Conservation (phyloP, 768 basidiomycete genomes). For the Boletus sensibilis region DNA sequence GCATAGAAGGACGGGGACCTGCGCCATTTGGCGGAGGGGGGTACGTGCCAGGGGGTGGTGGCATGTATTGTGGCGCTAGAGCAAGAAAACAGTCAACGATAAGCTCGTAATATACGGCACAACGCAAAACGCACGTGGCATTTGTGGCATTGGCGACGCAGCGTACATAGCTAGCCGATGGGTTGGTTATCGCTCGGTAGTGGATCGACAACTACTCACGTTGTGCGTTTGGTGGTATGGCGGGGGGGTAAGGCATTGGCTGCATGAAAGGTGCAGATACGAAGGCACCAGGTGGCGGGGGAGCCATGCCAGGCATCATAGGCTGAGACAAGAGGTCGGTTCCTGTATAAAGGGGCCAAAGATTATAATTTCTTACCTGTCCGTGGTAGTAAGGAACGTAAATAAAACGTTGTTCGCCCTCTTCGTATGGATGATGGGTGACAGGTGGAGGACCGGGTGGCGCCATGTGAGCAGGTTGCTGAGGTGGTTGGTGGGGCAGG, state of each 20-base stretch:
- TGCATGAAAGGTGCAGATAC: slow-evolving; percentile 83
- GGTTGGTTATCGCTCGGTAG: slow-evolving; percentile 2
- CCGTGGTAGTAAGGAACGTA: slow-evolving; percentile 84
- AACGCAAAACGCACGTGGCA: slow-evolving; percentile 66
- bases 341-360: background rate
- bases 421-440: slow-evolving; percentile 76
- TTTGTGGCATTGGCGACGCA: slow-evolving; percentile 78
- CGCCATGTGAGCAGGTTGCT: slow-evolving; percentile 63
- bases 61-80: slow-evolving; percentile 76
- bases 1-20: slow-evolving; percentile 83
- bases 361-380: slow-evolving; percentile 45
- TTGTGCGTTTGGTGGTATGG: slow-evolving; percentile 75
- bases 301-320: slow-evolving; percentile 85
- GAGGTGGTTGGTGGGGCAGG: slow-evolving; percentile 55
- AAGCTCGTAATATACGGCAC: background rate
- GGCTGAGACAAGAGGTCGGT: slow-evolving; percentile 41
- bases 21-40: slow-evolving; percentile 77
- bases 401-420: slow-evolving; percentile 68
- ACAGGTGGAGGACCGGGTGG: slow-evolving; percentile 68
- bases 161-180: slow-evolving; percentile 67
- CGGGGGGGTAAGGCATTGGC: slow-evolving; percentile 79
- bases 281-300: slow-evolving; percentile 76
- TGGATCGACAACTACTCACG: slow-evolving; percentile 17
- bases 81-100: slow-evolving; percentile 6
- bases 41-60: slow-evolving; percentile 71